phyloP scores from a whole-genome alignment of 495 filamentous ascomycete genomes.

The Astrocystis sublimbata region DNA sequence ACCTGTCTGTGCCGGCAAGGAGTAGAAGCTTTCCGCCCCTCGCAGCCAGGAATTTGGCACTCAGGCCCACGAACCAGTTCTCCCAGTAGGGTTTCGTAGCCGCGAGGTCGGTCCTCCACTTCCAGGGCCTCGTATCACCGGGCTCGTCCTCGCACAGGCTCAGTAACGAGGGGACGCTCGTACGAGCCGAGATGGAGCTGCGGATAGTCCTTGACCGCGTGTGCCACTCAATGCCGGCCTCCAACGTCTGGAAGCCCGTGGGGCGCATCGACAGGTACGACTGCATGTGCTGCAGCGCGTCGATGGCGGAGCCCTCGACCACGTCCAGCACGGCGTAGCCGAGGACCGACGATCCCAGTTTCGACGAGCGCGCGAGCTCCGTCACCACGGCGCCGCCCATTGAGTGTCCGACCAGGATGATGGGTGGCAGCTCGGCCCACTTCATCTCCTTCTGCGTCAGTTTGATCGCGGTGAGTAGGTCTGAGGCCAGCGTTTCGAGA shows the following conservation, averaged over 20 bases:
- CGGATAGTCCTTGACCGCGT: constrained; percentile 85
- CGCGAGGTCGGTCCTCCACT: constrained; percentile 83
- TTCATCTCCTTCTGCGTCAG: constrained; percentile 63
- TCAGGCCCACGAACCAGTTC: constrained; percentile 87
- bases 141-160: constrained; percentile 39
- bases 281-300: constrained; percentile 94
- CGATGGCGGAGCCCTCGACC: constrained; percentile 83
- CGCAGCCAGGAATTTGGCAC: constrained; percentile 80
- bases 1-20: constrained; percentile 87
- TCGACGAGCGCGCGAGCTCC: constrained; percentile 68
- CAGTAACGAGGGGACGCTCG: constrained; percentile 84
- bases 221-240: constrained; percentile 92
- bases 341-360: constrained; percentile 66
- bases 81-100: constrained; percentile 91
- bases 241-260: constrained; percentile 67
- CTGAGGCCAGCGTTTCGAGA: constrained; percentile 67
- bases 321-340: constrained; percentile 94
- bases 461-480: constrained; percentile 69
- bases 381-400: constrained; percentile 94
- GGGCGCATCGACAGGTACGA: constrained; percentile 86
- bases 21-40: constrained; percentile 87
- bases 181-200: constrained; percentile 74
- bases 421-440: constrained; percentile 71
- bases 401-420: constrained; percentile 90
- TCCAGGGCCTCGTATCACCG: constrained; percentile 58